phyloP scores from a whole-genome alignment of 2,329 filamentous ascomycete species.

The Fusarium transvaalense region DNA sequence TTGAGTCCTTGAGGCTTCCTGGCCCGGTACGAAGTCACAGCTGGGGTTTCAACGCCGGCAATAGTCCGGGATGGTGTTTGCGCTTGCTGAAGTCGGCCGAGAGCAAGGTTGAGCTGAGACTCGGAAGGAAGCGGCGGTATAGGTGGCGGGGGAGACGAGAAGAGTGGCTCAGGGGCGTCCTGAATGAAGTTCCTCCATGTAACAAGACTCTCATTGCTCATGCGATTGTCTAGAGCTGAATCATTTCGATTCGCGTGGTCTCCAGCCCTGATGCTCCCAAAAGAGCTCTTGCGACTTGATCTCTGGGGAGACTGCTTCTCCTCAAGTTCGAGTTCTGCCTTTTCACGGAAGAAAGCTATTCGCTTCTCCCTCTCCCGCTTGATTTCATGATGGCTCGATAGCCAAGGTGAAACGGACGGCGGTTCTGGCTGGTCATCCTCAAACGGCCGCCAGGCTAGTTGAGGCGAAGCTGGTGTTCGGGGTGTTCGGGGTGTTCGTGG shows the following conservation, averaged over 20 bases:
- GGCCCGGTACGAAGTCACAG: conserved; percentile 35
- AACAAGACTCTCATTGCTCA: conserved; percentile 45
- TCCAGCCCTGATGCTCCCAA: conserved; percentile 25
- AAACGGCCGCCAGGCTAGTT: conserved; percentile 47
- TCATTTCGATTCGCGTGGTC: conserved; percentile 22
- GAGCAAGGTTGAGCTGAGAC: conserved; percentile 33
- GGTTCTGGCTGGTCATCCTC: conserved; percentile 35
- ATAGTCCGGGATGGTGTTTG: conserved; percentile 15
- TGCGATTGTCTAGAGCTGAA: conserved; percentile 7
- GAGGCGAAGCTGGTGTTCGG: conserved; percentile 38
- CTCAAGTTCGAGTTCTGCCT: conserved; percentile 32
- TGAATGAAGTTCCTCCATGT: conserved; percentile 44
- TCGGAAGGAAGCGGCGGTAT: conserved; percentile 45
- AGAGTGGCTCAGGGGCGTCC: conserved; percentile 42
- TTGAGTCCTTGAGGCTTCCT: conserved; percentile 46
- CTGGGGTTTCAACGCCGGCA: neutral
- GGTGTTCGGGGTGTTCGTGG: conserved; percentile 42
- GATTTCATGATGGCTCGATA: conserved; percentile 36
- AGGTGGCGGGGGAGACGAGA: conserved; percentile 44
- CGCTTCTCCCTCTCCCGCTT: conserved; percentile 38
- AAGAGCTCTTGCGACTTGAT: conserved; percentile 18
- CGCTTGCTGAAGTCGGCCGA: conserved; percentile 21
- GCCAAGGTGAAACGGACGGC: conserved; percentile 44
- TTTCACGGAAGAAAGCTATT: conserved; percentile 42
- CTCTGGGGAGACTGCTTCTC: conserved; percentile 15